Evolutionary conservation across 768 basidiomycete species (phyloP), one percentile per base, ranked within the genome.

Genomic region (Cyclocybe aegerita): DNA sequence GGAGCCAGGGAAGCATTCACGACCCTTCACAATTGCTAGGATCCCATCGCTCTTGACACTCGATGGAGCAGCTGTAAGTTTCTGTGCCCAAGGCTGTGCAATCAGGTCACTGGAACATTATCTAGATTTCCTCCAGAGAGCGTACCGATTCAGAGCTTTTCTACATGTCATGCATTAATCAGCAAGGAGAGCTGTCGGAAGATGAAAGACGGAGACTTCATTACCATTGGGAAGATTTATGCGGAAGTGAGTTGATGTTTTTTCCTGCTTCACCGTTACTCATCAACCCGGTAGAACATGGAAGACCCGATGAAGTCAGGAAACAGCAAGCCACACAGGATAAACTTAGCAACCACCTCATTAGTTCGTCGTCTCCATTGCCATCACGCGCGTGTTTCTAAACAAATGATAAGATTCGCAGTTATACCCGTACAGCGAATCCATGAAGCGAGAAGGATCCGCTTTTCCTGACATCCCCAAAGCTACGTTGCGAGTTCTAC

Each of bases 121-220:
- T 48, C 47, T 53, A 93, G 90, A 80, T 94, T 39, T 79, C 85
- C 7, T 55, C 64, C 7, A 82, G 77, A 55, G 90, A 93, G 64
- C 78, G 93, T 36, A 71, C 68, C n/a, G 93, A 95, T 60, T 81
- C 83, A 43, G 93, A 96, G 66, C 63, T 91, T 17, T 89, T 89
- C 63, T 96, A 93, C 68, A 74, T 93, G 43, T 86, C 88, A 9
- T 73, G 76, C 54, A 70, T 91, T 54, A 72, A 74, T 46, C 78
- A 75, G 40, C 65, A 78, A 36, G 75, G 73, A 29, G 68, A 71
- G 36, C 46, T 54, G 35, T 70, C 77, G 34, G 70, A 78, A 14
- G 76, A 75, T 38, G 70, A 70, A 36, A 75, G 76, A 44, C 52
- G 61, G 51, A 62, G 68, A 58, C 66, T 70, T 56, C 84, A 92